Conservation (phyloP, 139 green algal genomes). For the Chlorella ohadii region DNA sequence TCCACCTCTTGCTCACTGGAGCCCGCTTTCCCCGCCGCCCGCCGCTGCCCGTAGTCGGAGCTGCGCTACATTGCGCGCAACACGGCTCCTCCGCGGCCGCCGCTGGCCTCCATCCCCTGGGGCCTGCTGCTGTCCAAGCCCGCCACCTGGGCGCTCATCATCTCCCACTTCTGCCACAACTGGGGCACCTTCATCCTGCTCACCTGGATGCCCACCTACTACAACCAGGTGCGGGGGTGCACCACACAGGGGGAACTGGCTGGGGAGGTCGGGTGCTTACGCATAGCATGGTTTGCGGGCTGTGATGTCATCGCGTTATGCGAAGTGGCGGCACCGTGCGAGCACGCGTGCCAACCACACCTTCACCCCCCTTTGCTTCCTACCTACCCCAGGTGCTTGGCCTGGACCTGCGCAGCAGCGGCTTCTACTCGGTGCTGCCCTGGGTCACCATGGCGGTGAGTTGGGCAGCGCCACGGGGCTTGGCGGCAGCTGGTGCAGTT, state of each 20-base stretch:
- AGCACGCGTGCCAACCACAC: neutral
- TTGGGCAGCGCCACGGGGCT: no score
- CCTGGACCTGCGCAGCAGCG: constrained; percentile 86
- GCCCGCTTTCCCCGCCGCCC: neutral
- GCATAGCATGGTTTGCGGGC: no score
- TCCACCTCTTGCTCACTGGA: no score
- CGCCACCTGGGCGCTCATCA: constrained; percentile 96
- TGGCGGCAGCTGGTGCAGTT: no score
- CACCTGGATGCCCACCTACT: constrained; percentile 99
- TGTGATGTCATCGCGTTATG: no score
- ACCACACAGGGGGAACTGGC: neutral
- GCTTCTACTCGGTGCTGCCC: constrained; percentile 92
- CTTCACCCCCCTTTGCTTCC: neutral
- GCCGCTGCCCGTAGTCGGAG: neutral
- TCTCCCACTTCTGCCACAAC: constrained; percentile 98
- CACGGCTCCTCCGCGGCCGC: constrained; percentile 9
- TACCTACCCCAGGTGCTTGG: constrained; percentile 90
- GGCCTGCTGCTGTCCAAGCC: constrained; percentile 83
- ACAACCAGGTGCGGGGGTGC: constrained; percentile 80
- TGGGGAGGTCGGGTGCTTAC: no score
- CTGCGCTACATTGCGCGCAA: constrained; percentile 49
- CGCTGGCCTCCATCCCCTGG: constrained; percentile 83
- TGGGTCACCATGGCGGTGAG: constrained; percentile 93
- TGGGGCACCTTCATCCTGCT: constrained; percentile 99
- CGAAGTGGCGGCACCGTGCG: no score